These are phyloP conservation scores for Rhodotorula sp. DNA, from an alignment of 1,284 basidiomycete species.

Conservation along the genomic window DNA sequence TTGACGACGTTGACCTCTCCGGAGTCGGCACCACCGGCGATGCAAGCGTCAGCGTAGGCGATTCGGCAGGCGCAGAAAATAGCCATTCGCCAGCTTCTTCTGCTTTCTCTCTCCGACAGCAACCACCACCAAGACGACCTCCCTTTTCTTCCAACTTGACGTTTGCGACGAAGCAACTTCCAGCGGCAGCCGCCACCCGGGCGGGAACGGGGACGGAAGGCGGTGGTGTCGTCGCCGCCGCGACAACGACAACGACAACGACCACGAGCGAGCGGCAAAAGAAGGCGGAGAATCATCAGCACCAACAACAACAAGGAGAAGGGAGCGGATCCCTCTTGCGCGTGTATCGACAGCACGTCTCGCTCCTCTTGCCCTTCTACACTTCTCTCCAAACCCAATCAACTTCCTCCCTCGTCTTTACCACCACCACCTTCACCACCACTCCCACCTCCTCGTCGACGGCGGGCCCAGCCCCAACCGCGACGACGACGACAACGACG, in stretches of 20 bases:
- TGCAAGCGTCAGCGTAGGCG: too few species aligned
- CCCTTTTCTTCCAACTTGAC: constrained; percentile 16
- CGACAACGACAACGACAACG: background rate
- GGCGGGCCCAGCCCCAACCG: too few species aligned
- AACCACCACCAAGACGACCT: background rate
- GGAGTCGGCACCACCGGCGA: background rate
- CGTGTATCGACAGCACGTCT: constrained; percentile 39
- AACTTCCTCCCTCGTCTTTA: constrained; percentile 45
- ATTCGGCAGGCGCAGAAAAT: background rate
- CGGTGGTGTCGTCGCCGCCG: background rate
- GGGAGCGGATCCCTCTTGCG: constrained; percentile 11
- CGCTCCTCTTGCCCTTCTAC: constrained; percentile 43
- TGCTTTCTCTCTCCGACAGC: background rate
- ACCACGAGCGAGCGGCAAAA: too few species aligned
- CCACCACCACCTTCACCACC: constrained; percentile 10
- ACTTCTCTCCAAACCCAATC: constrained; percentile 43
- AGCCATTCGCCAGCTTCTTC: background rate
- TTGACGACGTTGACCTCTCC: constrained; percentile 22
- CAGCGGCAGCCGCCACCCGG: background rate
- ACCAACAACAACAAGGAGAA: background rate
- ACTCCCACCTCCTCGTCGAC: constrained; percentile 2
- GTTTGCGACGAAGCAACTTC: constrained; percentile 6
- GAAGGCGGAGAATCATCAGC: too few species aligned
- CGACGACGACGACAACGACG: too few species aligned
- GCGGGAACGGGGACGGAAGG: background rate